Conservation (phyloP, 257 asterid species). For the Mentha longifolia region DNA sequence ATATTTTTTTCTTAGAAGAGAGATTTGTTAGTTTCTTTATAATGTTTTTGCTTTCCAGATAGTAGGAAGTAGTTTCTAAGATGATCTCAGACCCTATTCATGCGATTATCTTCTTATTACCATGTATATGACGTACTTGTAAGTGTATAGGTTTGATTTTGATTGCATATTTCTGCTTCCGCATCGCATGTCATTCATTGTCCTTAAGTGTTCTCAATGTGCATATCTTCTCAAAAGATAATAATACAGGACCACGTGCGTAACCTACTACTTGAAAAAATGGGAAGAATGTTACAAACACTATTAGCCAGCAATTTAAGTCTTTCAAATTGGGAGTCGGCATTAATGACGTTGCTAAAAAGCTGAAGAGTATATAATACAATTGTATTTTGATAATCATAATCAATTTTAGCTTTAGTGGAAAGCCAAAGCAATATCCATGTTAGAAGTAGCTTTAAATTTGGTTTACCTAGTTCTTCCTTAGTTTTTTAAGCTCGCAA, state of each 20-base stretch:
- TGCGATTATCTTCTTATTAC: neutral
- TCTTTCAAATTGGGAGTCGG: neutral
- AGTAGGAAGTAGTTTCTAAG: constrained; percentile 4
- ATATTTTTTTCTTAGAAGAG: neutral
- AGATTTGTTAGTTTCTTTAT: neutral
- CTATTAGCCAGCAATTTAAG: neutral
- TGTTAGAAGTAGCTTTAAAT: neutral
- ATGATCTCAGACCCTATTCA: neutral
- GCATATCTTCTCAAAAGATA: too few relatives aligned
- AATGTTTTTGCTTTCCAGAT: neutral
- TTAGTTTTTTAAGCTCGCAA: neutral
- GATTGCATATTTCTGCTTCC: neutral
- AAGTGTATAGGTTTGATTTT: neutral
- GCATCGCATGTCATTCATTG: too few relatives aligned
- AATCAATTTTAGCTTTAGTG: neutral
- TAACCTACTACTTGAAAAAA: neutral
- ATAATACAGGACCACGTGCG: too few relatives aligned
- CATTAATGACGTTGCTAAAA: neutral
- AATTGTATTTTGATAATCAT: neutral
- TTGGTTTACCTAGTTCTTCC: neutral
- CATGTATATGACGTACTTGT: neutral
- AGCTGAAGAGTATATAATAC: neutral
- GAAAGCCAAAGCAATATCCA: neutral
- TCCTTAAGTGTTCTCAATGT: too few relatives aligned
- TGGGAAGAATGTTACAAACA: neutral